Base-by-base conservation (phyloP, 2,329 filamentous ascomycete species). In the Hypoxylon sp. region DNA sequence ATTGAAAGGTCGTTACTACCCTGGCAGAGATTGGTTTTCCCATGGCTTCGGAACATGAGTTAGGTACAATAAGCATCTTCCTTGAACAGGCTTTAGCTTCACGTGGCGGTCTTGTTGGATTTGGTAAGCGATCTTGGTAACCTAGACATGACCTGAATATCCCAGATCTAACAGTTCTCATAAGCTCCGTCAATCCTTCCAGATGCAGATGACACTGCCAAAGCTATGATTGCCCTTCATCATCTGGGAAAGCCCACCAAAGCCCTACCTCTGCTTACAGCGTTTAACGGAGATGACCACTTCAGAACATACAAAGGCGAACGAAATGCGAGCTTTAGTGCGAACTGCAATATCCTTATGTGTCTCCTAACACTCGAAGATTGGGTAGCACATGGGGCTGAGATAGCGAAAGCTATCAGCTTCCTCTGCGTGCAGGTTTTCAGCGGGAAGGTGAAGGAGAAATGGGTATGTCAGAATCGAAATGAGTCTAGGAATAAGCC, bases 321-420 rank as follows among this genome's bases (percentile, higher is more conserved):
- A 62, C 47, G 73, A 8, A 68, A 75, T 47, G 64, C 73, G 1
- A 76, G 74, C 43, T 68, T 76, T 20, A 74, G 68, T 4, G 72
- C 75, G 2, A 77, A 78, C 57, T 74, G 71, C 57, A 77, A 77
- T 51, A 72, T 74, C 6, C 55, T 77, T 7, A 51, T 71, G 7
- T 69, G 68, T 15, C 59, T 78, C 2, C 66, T 77, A 13, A 30
- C 51, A 10, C 34, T 34, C 1, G 32, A 60, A 10, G 59, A 74
- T 34, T n/a, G n/a, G n/a, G n/a, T n/a, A n/a, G n/a, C n/a, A n/a
- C n/a, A n/a, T n/a, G n/a, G n/a, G n/a, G n/a, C n/a, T n/a, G n/a
- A n/a, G 63, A 72, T 76, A 49, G 68, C 64, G 49, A 77, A 75
- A 55, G 63, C 56, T 2, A 49, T 56, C 41, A 41, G 22, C 1